Base-by-base conservation (phyloP, 768 basidiomycete species). In the Russula lepida region DNA sequence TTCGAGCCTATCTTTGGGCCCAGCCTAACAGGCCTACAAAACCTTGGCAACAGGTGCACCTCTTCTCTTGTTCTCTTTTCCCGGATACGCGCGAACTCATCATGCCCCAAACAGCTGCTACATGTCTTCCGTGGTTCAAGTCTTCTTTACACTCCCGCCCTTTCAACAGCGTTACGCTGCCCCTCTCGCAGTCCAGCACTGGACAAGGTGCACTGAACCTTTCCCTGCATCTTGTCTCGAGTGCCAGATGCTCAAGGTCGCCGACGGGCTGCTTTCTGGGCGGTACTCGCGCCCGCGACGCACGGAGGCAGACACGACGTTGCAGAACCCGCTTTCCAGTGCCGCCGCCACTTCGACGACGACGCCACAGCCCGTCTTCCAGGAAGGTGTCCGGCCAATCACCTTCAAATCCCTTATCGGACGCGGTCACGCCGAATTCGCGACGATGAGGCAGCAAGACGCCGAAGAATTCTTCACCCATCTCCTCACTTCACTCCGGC, bases 381-480 rank as follows among this genome's bases (percentile, higher is more conserved):
- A 98, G 69, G 83, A 81, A 25, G 97, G 97, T 0, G 71, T 99
- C 44, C 81, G 82, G 46, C 97, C 95, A 0, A 77, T 78, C 1
- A 83, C 83, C 64, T 92, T 98, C 78, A 98, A 98, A 73, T 76
- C 84, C 5, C 81, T 98, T 11, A 83, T 98, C 37, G 95, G 95
- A 2, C 90, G 88, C 66, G 93, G 92, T 1, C 97, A 98, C 68
- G 82, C 82, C 33, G 97, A 98, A 74, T 98, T 98, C 68, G 78
- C 89, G 35, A 98, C 95, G 50, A 98, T 98, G 95, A 81, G 83
- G 55, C 95, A 99, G 72, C 97, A 98, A 70, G 97, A 99, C 68
- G 85, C 94, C 6, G 93, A 95, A 69, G 95, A 98, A 73, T 98
- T 98, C 75, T 79, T 99, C 56, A 80, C 83, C 37, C 84, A 95